Conservation (phyloP, 163 green algal species). For the Scenedesmus sp. region DNA sequence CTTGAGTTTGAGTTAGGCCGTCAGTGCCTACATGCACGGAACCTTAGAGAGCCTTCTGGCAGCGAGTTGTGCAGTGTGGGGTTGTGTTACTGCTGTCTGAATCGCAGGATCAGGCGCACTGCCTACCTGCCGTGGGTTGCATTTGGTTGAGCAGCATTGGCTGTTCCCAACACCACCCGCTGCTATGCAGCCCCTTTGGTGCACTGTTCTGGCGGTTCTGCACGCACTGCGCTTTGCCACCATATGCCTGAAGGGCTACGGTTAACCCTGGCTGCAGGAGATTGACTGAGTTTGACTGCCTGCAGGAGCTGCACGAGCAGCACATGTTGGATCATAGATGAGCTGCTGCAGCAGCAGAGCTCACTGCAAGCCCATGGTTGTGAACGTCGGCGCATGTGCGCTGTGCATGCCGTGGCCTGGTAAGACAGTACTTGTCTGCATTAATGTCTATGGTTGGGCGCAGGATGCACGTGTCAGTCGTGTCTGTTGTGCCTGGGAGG, state of each 20-base stretch:
- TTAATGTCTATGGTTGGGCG: not conserved
- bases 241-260: slow-evolving; percentile 2
- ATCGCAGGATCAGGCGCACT: not conserved
- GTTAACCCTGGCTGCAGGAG: not conserved
- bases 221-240: not conserved
- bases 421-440: not conserved
- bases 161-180: not conserved
- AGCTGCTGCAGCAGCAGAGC: not conserved
- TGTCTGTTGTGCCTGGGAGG: too few relatives aligned
- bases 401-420: not conserved
- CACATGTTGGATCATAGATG: not conserved
- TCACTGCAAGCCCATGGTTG: not conserved
- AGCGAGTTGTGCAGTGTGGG: too few relatives aligned
- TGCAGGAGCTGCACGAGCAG: not conserved
- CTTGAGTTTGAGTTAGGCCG: not conserved
- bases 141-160: not conserved
- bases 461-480: not conserved
- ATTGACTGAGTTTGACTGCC: not conserved
- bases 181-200: not conserved
- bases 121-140: not conserved
- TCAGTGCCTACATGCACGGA: not conserved
- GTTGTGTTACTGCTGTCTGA: not conserved
- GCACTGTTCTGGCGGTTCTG: not conserved
- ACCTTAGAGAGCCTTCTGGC: too few relatives aligned
- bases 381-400: not conserved